A percentile compares a stretch with the other conserved stretches of the same genome.
Conservation (phyloP, 2,329 filamentous ascomycete genomes). For the Leptoxyphium fumago region DNA sequence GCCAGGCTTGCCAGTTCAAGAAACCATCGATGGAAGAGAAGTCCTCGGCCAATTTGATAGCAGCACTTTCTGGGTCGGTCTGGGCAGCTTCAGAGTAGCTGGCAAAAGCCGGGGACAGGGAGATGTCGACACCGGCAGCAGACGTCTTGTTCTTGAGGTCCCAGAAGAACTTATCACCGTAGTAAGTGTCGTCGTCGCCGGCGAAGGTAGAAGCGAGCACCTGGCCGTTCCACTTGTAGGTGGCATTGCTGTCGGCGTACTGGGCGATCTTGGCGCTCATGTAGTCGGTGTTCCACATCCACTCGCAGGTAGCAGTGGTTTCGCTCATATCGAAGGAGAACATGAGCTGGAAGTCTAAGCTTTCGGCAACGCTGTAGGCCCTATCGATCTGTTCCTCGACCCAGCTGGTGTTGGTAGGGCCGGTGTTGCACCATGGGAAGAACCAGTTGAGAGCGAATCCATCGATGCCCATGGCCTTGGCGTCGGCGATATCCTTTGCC, state of each 20-base stretch:
- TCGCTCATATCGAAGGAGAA: slow-evolving; percentile 27
- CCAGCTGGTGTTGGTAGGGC: slow-evolving; percentile 14
- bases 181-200: slow-evolving; percentile 20
- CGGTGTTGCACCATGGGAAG: slow-evolving; percentile 19
- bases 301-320: slow-evolving; percentile 13
- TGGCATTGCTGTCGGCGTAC: slow-evolving; percentile 18
- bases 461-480: slow-evolving; percentile 21
- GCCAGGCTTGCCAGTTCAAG: slow-evolving; percentile 28
- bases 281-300: slow-evolving; percentile 24
- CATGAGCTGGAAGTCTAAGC: slow-evolving; percentile 22
- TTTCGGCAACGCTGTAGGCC: slow-evolving; percentile 20
- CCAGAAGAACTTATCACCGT: slow-evolving; percentile 21
- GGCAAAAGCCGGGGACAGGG: slow-evolving; percentile 21
- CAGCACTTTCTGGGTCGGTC: slow-evolving; percentile 9
- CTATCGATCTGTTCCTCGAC: slow-evolving; percentile 21
- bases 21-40: slow-evolving; percentile 23
- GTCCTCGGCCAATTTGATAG: slow-evolving; percentile 16
- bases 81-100: slow-evolving; percentile 19
- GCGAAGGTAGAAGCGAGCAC: slow-evolving; percentile 23
- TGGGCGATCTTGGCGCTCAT: slow-evolving; percentile 20
- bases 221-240: slow-evolving; percentile 23
- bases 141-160: slow-evolving; percentile 20
- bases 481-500: slow-evolving; percentile 19
- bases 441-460: slow-evolving; percentile 25
- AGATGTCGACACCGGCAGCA: slow-evolving; percentile 16